Evolutionary conservation across 305 asterid genomes (phyloP), one percentile per base, ranked within the genome.

Genomic region (Withania somnifera): DNA sequence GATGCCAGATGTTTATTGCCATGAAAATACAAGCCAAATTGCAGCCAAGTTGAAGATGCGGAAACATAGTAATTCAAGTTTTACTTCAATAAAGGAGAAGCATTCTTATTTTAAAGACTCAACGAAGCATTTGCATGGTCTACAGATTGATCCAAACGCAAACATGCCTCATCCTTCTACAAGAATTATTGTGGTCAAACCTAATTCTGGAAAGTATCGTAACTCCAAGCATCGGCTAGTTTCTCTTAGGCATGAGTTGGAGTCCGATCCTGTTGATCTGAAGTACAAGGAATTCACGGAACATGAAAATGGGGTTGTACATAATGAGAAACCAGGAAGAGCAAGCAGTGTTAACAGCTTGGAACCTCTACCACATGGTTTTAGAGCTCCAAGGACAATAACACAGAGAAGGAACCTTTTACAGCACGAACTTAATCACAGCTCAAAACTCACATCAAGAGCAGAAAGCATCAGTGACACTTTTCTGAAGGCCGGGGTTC

Each of bases 111-210:
- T 60, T 28, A 52, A 36, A 34, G 80, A 42, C 63, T 82, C 79
- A 47, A 34, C 60, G 34, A 79, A 82, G 34, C 47, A 52, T 32
- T 7, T 32, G 42, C 42, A 47, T 30, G 69, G 19, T 79, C 80
- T 61, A 8, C 57, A 75, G 81, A 6, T 60, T 40, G 82, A 85
- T 58, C 82, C 56, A 80, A 81, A 83, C n/a, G 78, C 75, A 54
- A 73, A 61, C 73, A 56, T 71, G 73, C 30, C 38, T 15, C 30
- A 34, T 85, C 83, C 77, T 34, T 77, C 92, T 20, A 28, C 80
- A 20, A 78, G 80, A 54, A 81, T 50, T 63, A 67, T 80, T 40
- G 83, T 53, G 50, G 84, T 76, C 63, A 86, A 82, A 82, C 87
- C 86, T 54, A 84, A 69, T 68, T 77, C 85, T 3, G 61, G 73